These are phyloP conservation scores for Pyrus betulifolia DNA, from an alignment of 306 rosid genomes.

Conservation along the genomic window DNA sequence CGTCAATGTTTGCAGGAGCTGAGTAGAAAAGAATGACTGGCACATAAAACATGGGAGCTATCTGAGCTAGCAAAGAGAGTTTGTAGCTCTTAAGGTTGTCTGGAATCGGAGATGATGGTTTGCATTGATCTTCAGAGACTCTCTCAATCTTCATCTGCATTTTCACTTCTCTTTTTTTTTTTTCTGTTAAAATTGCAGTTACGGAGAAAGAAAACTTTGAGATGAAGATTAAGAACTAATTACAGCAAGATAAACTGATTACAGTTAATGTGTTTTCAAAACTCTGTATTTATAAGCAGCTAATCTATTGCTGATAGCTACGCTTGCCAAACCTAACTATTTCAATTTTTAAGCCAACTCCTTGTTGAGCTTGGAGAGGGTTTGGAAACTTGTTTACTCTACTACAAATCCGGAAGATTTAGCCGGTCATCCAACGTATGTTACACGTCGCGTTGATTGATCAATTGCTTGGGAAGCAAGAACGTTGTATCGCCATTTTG, in stretches of 20 bases:
- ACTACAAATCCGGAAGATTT: background rate
- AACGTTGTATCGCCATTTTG: background rate
- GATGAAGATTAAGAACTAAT: background rate
- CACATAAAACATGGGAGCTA: conserved; percentile 8
- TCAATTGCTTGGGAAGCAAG: background rate
- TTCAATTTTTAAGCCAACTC: background rate
- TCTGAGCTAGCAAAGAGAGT: conserved; percentile 8
- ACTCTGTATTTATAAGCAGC: background rate
- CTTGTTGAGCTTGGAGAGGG: background rate
- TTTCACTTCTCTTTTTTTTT: background rate
- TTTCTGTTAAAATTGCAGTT: background rate
- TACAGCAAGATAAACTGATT: background rate
- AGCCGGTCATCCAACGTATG: background rate
- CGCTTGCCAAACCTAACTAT: background rate
- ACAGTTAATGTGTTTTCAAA: background rate
- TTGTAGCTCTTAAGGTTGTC: background rate
- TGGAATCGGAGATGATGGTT: background rate
- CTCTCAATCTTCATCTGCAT: conserved; percentile 3
- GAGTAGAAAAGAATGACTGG: conserved; percentile 13
- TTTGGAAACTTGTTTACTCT: background rate
- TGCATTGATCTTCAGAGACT: conserved; percentile 1
- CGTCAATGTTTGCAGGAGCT: background rate
- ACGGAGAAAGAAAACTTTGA: background rate
- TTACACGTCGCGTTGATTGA: background rate
- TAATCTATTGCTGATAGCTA: background rate